A percentile compares a stretch with the other conserved stretches of the same genome.
Evolutionary conservation across 2,329 filamentous ascomycete genomes (phyloP).

Genomic region (Colletotrichum filicis): DNA sequence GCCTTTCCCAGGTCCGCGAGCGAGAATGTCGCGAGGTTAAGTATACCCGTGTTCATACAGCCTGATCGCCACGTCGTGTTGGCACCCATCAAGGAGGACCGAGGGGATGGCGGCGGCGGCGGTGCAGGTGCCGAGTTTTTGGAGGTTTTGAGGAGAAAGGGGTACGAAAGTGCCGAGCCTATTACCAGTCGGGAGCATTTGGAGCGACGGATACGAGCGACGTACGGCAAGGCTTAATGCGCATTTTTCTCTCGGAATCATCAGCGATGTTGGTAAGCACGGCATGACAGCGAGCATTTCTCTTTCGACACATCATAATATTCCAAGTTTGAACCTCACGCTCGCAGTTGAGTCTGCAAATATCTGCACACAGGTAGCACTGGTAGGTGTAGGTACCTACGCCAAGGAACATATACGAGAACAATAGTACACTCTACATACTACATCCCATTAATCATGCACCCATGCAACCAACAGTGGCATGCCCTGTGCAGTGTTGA

Average conservation of each 20-base stretch:
- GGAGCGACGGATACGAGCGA: constrained; percentile 29
- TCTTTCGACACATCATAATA: neutral
- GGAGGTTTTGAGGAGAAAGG: constrained; percentile 31
- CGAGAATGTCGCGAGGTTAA: constrained; percentile 34
- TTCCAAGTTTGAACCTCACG: neutral
- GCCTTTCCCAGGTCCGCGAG: constrained; percentile 65
- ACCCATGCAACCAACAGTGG: neutral
- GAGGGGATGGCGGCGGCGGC: neutral
- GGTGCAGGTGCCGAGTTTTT: constrained; percentile 12
- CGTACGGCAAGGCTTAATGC: constrained; percentile 9
- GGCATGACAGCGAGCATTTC: neutral
- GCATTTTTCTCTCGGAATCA: neutral
- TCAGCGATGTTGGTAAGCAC: too few species aligned
- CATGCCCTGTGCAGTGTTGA: neutral
- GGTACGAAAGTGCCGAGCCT: constrained; percentile 25
- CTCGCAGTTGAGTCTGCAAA: neutral
- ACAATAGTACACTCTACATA: neutral
- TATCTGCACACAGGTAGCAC: neutral
- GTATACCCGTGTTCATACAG: constrained; percentile 35
- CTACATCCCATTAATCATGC: neutral
- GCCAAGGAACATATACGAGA: neutral
- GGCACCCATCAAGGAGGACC: constrained; percentile 10
- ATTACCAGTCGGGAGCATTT: constrained; percentile 33
- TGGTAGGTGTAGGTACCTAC: neutral
- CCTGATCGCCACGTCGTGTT: constrained; percentile 32